Evolutionary conservation across 352 stramenopile species (phyloP).

Genomic region (Blastocystis sp.): DNA sequence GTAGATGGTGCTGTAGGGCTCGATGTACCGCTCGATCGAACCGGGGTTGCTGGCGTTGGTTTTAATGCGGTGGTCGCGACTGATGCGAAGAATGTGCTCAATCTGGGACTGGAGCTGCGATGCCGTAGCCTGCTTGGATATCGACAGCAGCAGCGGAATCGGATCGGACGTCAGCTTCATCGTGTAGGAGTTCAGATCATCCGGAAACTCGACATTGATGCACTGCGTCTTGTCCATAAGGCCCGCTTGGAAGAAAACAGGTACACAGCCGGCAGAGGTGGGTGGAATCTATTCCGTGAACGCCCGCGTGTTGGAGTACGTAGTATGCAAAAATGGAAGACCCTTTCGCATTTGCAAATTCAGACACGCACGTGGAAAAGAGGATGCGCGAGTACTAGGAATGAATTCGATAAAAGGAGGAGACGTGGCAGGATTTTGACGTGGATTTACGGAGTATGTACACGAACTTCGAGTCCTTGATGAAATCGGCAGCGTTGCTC

Average conservation of each 20-base stretch:
- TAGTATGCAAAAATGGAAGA: conserved; percentile 24
- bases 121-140: background rate
- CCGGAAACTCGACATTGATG: background rate
- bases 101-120: background rate
- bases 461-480: conserved; percentile 18
- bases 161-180: background rate
- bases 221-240: background rate
- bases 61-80: background rate
- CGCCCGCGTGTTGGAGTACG: background rate
- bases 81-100: background rate
- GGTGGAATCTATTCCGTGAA: background rate
- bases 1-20: background rate
- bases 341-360: background rate
- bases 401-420: background rate
- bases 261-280: background rate
- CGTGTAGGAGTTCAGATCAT: conserved; percentile 11
- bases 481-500: background rate
- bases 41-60: background rate
- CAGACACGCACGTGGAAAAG: background rate
- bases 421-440: background rate
- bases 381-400: conserved; percentile 11
- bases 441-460: background rate
- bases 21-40: background rate
- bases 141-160: conserved; percentile 6
- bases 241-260: conserved; percentile 10